These are phyloP conservation scores for Fraxinus platypoda DNA, from an alignment of 305 asterid species.

Conservation along the genomic window DNA sequence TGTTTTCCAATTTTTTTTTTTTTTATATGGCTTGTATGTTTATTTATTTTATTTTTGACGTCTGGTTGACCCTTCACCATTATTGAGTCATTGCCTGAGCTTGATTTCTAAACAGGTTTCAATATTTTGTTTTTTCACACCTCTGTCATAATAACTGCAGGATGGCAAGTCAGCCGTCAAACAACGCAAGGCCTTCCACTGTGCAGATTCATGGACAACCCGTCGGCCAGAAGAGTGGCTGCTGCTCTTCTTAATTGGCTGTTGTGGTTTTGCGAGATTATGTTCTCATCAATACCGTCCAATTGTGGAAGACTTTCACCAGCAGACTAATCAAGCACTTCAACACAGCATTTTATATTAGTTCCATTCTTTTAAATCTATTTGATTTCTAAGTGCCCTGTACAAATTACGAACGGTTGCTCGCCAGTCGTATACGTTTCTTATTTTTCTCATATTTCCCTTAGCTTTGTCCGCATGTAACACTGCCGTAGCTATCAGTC, in stretches of 20 bases:
- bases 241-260: slow-evolving; percentile 57
- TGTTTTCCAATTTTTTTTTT: too few relatives aligned
- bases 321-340: slow-evolving; percentile 9
- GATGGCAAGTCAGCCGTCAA: not conserved
- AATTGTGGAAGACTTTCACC: not conserved
- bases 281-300: not conserved
- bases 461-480: not conserved
- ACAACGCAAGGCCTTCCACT: slow-evolving; percentile 58
- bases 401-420: not conserved
- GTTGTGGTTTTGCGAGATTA: not conserved
- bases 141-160: not conserved
- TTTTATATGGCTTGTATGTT: too few relatives aligned
- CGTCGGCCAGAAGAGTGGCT: slow-evolving; percentile 63
- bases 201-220: slow-evolving; percentile 82
- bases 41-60: not conserved
- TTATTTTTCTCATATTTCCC: not conserved
- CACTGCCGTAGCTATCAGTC: not conserved
- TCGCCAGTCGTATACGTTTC: not conserved
- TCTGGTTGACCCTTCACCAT: not conserved
- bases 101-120: not conserved
- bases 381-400: slow-evolving; percentile 11
- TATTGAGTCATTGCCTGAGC: not conserved
- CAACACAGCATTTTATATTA: slow-evolving; percentile 15
- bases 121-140: not conserved
- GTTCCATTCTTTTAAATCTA: slow-evolving; percentile 24